These are phyloP conservation scores for Pseudogymnoascus destructans DNA, from an alignment of 2,329 filamentous ascomycete genomes.

Conservation along the genomic window DNA sequence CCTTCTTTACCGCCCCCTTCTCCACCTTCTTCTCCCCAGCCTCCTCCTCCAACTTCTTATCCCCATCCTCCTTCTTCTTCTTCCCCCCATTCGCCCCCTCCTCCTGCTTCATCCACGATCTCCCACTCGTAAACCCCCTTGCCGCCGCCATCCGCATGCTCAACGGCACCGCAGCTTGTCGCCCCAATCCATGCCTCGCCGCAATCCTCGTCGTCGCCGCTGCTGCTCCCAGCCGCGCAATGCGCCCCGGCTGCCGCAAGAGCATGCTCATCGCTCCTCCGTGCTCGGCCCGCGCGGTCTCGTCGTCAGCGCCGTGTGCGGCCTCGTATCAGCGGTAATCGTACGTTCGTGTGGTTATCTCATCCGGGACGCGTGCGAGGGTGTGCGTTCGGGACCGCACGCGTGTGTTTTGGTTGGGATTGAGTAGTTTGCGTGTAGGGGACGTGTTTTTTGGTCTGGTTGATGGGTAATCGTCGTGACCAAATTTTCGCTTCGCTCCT, in stretches of 20 bases:
- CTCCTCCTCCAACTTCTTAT: neutral
- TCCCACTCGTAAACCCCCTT: neutral
- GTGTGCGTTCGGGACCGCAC: neutral
- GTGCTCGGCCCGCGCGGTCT: constrained; percentile 4
- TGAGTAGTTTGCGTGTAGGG: neutral
- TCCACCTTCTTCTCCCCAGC: neutral
- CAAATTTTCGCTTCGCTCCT: too few relatives aligned
- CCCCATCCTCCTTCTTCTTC: neutral
- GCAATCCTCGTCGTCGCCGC: neutral
- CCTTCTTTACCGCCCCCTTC: constrained; percentile 15
- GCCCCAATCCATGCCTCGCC: neutral
- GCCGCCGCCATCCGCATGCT: neutral
- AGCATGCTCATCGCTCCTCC: constrained; percentile 6
- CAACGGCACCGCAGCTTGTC: neutral
- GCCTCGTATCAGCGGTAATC: neutral
- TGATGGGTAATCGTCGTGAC: too few relatives aligned
- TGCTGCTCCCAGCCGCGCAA: neutral
- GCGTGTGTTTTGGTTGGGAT: neutral
- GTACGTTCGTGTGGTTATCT: neutral
- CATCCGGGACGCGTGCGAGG: neutral
- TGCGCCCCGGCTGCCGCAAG: neutral
- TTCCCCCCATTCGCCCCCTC: neutral
- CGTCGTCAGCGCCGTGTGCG: neutral
- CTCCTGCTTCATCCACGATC: neutral
- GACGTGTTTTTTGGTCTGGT: neutral